phyloP scores from a whole-genome alignment of 495 filamentous ascomycete species.

The Penicillium bialowiezense region DNA sequence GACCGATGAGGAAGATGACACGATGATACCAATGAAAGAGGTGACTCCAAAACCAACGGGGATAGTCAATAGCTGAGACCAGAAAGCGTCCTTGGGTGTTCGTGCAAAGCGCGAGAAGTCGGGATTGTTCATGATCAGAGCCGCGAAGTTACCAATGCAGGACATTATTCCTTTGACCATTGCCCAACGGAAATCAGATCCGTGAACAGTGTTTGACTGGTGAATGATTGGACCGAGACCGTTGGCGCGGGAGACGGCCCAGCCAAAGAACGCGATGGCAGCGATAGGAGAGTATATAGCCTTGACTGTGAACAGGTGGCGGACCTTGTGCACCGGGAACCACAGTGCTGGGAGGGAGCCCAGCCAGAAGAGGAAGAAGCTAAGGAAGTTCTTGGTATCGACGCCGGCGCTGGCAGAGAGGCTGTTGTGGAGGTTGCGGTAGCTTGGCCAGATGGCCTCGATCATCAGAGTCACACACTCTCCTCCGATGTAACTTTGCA shows the following conservation, averaged over 20 bases:
- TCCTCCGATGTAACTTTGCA: slow-evolving; percentile 84
- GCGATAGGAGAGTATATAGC: slow-evolving; percentile 80
- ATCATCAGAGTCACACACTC: slow-evolving; percentile 84
- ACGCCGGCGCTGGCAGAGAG: slow-evolving; percentile 66
- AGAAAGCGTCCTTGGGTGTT: slow-evolving; percentile 79
- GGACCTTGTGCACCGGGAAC: slow-evolving; percentile 57
- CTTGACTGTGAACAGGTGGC: slow-evolving; percentile 92
- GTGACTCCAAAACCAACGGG: slow-evolving; percentile 84
- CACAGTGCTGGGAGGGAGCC: slow-evolving; percentile 80
- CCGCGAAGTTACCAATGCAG: slow-evolving; percentile 90
- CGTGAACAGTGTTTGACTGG: slow-evolving; percentile 61
- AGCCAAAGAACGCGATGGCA: slow-evolving; percentile 86
- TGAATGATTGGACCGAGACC: slow-evolving; percentile 84
- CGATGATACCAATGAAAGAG: slow-evolving; percentile 91
- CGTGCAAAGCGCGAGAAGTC: slow-evolving; percentile 86
- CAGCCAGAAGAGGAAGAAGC: slow-evolving; percentile 86
- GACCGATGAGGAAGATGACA: slow-evolving; percentile 78
- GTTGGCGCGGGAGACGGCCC: slow-evolving; percentile 79
- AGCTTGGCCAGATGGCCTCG: slow-evolving; percentile 72
- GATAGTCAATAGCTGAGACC: slow-evolving; percentile 86
- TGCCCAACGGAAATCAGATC: slow-evolving; percentile 73
- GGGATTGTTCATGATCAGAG: slow-evolving; percentile 74
- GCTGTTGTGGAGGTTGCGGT: slow-evolving; percentile 61
- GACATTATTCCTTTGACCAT: slow-evolving; percentile 83
- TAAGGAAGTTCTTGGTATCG: slow-evolving; percentile 69